Percentiles rank a stretch among this genome's conserved stretches.
Evolutionary conservation across 2,329 filamentous ascomycete genomes (phyloP).

Genomic region (Diaporthe citriasiana): DNA sequence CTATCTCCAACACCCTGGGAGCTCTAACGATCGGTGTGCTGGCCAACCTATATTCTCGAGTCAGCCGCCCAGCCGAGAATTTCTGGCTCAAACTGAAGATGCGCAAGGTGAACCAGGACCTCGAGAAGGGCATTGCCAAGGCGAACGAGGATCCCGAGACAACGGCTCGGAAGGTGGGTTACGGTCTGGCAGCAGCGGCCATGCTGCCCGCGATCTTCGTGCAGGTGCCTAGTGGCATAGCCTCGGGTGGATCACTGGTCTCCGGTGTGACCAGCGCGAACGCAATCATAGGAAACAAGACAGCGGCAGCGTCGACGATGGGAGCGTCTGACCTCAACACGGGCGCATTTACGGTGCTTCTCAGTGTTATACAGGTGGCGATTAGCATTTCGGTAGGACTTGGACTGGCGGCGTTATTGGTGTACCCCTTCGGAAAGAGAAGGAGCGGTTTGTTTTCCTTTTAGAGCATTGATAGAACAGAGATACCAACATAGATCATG

Average conservation of each 20-base stretch:
- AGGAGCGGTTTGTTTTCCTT: constrained; percentile 71
- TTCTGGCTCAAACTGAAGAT: constrained; percentile 62
- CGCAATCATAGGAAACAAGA: constrained; percentile 63
- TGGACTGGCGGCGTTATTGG: constrained; percentile 68
- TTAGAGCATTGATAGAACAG: constrained; percentile 47
- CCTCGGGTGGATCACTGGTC: constrained; percentile 70
- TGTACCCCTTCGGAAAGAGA: constrained; percentile 70
- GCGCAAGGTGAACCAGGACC: constrained; percentile 47
- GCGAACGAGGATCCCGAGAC: constrained; percentile 45
- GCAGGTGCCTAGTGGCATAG: constrained; percentile 74
- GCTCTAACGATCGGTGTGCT: constrained; percentile 82
- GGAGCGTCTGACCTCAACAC: constrained; percentile 54
- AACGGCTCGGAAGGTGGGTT: constrained; percentile 65
- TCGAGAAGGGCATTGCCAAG: constrained; percentile 50
- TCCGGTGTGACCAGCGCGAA: constrained; percentile 71
- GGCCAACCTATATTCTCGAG: constrained; percentile 82
- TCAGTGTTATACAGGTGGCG: constrained; percentile 72
- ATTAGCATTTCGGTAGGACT: constrained; percentile 74
- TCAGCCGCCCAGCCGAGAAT: constrained; percentile 72
- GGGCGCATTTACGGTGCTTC: constrained; percentile 67
- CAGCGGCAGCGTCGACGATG: constrained; percentile 46
- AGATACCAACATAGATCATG: constrained; percentile 31
- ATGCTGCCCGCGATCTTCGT: constrained; percentile 90
- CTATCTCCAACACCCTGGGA: constrained; percentile 83
- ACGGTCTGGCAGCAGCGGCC: constrained; percentile 85